Conservation (phyloP, 83 land plant genomes). For the Thuja plicata region DNA sequence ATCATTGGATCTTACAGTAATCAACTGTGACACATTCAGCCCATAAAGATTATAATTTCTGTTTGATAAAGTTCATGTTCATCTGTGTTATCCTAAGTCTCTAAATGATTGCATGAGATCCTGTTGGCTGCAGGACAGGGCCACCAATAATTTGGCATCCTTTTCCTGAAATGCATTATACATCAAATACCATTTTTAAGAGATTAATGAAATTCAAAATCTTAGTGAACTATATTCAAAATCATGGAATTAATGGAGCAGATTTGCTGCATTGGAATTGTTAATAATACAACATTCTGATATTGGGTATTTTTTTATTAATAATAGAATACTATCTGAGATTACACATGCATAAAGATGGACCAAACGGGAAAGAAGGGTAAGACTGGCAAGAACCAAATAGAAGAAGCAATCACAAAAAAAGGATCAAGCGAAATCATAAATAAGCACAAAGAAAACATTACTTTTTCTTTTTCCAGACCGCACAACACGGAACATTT, state of each 20-base stretch:
- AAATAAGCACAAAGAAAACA: conserved; percentile 12
- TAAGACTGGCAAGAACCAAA: background rate
- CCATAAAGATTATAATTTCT: too few species aligned
- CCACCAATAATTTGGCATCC: too few species aligned
- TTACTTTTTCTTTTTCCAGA: conserved; percentile 96
- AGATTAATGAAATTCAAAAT: background rate
- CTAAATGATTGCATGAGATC: too few species aligned
- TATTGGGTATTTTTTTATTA: background rate
- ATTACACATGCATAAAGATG: background rate
- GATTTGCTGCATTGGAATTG: background rate
- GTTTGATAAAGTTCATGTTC: too few species aligned
- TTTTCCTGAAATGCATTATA: background rate
- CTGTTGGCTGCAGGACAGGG: too few species aligned
- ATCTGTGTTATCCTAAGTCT: too few species aligned
- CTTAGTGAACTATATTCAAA: background rate
- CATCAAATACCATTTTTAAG: background rate
- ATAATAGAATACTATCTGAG: background rate
- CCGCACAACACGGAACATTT: conserved; percentile 90
- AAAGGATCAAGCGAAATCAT: background rate
- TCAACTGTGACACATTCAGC: too few species aligned
- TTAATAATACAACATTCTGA: background rate
- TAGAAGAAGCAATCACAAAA: background rate
- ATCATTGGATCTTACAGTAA: too few species aligned
- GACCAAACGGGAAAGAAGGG: background rate
- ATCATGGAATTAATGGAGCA: background rate